These are phyloP conservation scores for Auriscalpium orientale DNA, from an alignment of 768 basidiomycete species.

Conservation along the genomic window DNA sequence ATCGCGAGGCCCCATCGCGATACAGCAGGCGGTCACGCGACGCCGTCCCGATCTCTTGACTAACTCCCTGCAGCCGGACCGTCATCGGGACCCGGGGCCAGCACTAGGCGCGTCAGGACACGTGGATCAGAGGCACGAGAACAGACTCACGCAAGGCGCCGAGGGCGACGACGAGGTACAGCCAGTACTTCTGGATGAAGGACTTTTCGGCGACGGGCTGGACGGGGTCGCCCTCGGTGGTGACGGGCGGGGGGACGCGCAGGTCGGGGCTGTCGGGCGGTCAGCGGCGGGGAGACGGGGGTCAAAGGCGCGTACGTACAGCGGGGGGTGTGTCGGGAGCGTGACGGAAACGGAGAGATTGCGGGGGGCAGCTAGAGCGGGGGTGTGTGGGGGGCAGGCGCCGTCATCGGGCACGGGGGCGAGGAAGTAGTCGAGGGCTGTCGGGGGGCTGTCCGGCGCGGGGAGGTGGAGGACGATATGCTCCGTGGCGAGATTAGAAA, in stretches of 20 bases:
- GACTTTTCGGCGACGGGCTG: constrained; percentile 59
- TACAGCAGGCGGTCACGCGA: too few relatives aligned
- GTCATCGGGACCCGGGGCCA: background rate
- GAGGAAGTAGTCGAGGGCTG: constrained; percentile 66
- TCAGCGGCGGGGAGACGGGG: background rate
- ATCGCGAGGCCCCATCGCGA: too few relatives aligned
- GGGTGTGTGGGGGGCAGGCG: constrained; percentile 38
- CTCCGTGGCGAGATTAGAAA: constrained; percentile 46
- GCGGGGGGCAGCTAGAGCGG: constrained; percentile 16
- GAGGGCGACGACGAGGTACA: constrained; percentile 60
- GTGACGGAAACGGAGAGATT: constrained; percentile 49
- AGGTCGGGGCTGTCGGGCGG: constrained; percentile 49
- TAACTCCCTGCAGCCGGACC: background rate
- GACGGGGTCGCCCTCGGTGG: constrained; percentile 57
- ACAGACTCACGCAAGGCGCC: constrained; percentile 50
- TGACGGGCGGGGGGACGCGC: constrained; percentile 58
- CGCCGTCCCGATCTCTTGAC: too few relatives aligned
- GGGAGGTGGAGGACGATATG: constrained; percentile 49
- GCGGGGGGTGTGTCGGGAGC: constrained; percentile 43
- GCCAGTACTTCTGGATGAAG: constrained; percentile 88
- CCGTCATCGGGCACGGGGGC: constrained; percentile 63
- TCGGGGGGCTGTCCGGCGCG: constrained; percentile 37
- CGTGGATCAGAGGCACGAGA: background rate
- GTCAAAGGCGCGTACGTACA: constrained; percentile 34
- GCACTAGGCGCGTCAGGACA: background rate